Evolutionary conservation across 371 early-diverging fungal species (phyloP).

Genomic region (Agmasoma carcini): DNA sequence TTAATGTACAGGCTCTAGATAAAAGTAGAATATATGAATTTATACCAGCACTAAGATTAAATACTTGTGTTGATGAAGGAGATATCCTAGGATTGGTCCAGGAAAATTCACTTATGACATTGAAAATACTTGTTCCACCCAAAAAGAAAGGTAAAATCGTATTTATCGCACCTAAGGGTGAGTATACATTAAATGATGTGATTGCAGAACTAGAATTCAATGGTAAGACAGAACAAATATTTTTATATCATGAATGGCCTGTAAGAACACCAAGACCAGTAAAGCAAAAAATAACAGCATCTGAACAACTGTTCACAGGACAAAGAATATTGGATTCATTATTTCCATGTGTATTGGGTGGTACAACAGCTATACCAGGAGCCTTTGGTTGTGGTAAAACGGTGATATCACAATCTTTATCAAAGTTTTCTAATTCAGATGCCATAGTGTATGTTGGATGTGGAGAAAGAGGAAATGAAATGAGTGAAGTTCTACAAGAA

Average conservation of each 20-base stretch:
- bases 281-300: conserved; percentile 80
- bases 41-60: conserved; percentile 66
- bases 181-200: conserved; percentile 74
- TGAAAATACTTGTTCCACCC: conserved; percentile 81
- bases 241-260: conserved; percentile 95
- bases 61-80: conserved; percentile 87
- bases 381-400: conserved; percentile 99
- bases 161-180: conserved; percentile 78
- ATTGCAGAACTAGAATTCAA: conserved; percentile 82
- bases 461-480: conserved; percentile 99
- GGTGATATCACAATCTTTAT: conserved; percentile 96
- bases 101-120: conserved; percentile 80
- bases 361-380: conserved; percentile 98
- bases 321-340: conserved; percentile 95
- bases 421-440: conserved; percentile 99
- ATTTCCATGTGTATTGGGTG: conserved; percentile 99
- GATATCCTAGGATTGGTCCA: conserved; percentile 84
- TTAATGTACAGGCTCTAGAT: conserved; percentile 83
- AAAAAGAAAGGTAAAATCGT: conserved; percentile 78
- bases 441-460: conserved; percentile 97
- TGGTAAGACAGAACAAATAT: conserved; percentile 66
- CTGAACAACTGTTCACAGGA: conserved; percentile 89
- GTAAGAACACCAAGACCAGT: conserved; percentile 93
- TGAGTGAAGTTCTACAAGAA: conserved; percentile 99
- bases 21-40: conserved; percentile 79